phyloP scores from a whole-genome alignment of 2,329 filamentous ascomycete species.

The Microdochium bolleyi region DNA sequence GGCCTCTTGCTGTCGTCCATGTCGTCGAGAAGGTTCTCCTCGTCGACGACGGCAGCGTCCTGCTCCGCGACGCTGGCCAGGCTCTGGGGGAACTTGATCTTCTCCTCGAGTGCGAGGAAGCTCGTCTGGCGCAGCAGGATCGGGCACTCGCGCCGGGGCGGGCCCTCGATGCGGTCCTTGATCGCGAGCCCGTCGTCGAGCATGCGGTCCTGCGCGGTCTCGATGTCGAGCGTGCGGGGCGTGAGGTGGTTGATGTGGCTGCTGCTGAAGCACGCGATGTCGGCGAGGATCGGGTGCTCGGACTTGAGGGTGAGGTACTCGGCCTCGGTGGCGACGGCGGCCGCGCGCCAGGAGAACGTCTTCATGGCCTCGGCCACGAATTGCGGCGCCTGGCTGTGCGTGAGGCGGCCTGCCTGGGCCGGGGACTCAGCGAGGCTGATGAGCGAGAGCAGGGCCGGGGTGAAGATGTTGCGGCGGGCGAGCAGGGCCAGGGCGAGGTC shows the following conservation, averaged over 20 bases:
- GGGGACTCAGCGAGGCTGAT: conserved; percentile 23
- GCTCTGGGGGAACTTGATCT: conserved; percentile 27
- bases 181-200: conserved; percentile 25
- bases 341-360: conserved; percentile 38
- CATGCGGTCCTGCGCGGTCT: conserved; percentile 34
- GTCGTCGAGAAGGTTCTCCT: not conserved
- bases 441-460: conserved; percentile 23
- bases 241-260: conserved; percentile 48
- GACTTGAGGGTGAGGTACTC: conserved; percentile 31
- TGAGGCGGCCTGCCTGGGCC: conserved; percentile 15
- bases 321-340: conserved; percentile 26
- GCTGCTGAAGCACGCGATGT: conserved; percentile 23
- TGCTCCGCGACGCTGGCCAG: conserved; percentile 3
- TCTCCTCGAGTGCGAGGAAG: conserved; percentile 41
- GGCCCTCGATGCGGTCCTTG: conserved; percentile 44
- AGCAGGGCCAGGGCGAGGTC: conserved; percentile 24
- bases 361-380: conserved; percentile 35
- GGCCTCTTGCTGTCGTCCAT: not conserved
- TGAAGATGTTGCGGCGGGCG: conserved; percentile 31
- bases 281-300: conserved; percentile 36
- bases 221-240: conserved; percentile 40
- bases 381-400: conserved; percentile 16
- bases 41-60: not conserved
- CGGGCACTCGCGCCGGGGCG: conserved; percentile 31
- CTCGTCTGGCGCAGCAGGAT: conserved; percentile 46